These are phyloP conservation scores for Phylloporus scabripes DNA, from an alignment of 768 basidiomycete species.

Conservation along the genomic window DNA sequence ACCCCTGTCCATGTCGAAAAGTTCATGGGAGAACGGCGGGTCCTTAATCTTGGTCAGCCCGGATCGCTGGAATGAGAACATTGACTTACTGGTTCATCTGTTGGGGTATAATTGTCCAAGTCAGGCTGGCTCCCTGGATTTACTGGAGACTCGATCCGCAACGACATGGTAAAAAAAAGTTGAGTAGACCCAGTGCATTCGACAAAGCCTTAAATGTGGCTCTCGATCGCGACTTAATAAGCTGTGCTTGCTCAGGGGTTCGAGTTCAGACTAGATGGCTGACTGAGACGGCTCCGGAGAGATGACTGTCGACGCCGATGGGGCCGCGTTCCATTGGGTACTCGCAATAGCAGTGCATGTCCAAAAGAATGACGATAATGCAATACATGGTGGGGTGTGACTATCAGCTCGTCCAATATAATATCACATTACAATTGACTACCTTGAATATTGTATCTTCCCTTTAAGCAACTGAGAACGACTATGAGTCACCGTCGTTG, in stretches of 20 bases:
- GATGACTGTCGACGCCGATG: not conserved
- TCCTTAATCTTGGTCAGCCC: conserved; percentile 15
- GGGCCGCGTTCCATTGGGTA: not conserved
- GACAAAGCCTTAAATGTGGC: no score
- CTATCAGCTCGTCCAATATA: conserved; percentile 27
- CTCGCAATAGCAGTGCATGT: conserved; percentile 7
- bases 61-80: not conserved
- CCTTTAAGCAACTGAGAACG: conserved; percentile 2
- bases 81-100: conserved; percentile 10
- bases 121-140: conserved; percentile 1
- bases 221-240: conserved; percentile 16
- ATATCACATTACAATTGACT: conserved; percentile 28
- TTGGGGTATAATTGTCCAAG: not conserved
- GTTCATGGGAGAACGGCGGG: conserved; percentile 26
- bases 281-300: not conserved
- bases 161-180: not conserved
- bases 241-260: conserved; percentile 3
- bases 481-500: conserved; percentile 15
- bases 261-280: not conserved
- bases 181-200: not conserved
- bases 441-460: conserved; percentile 26
- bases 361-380: conserved; percentile 23
- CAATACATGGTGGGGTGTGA: conserved; percentile 19
- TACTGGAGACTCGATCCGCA: conserved; percentile 1
- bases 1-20: conserved; percentile 26